Evolutionary conservation across 2,329 filamentous ascomycete genomes (phyloP).

Genomic region (Pseudocercospora eumusae): DNA sequence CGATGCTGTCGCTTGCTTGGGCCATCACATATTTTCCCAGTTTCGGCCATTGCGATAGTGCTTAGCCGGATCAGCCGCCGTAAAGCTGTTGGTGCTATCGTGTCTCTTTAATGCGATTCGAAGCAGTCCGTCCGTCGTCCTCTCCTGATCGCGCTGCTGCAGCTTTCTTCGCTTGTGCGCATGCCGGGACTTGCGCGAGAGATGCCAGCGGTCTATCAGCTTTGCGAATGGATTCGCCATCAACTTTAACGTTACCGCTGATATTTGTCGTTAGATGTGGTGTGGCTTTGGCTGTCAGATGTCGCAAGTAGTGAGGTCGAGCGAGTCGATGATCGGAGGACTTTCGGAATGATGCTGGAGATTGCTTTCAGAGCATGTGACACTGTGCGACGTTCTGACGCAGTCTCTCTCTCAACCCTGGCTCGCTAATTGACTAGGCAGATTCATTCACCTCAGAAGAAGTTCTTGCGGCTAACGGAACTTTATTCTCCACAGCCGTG

Average conservation of each 20-base stretch:
- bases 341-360: not conserved
- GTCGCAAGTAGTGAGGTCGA: not conserved
- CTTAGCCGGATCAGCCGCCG: conserved; percentile 12
- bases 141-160: conserved; percentile 12
- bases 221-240: conserved; percentile 8
- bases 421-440: not conserved
- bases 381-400: conserved; percentile 3
- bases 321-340: not conserved
- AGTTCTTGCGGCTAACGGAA: conserved; percentile 6
- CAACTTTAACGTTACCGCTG: not conserved
- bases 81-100: conserved; percentile 20
- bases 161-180: conserved; percentile 12
- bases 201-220: conserved; percentile 13
- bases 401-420: not conserved
- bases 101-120: conserved; percentile 16
- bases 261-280: not conserved
- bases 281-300: not conserved
- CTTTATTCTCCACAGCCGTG: conserved; percentile 9
- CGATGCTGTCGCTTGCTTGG: not conserved
- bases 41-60: conserved; percentile 15
- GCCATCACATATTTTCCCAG: conserved; percentile 16
- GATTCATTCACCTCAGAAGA: conserved; percentile 4
- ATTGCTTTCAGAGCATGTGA: not conserved
- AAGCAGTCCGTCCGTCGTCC: conserved; percentile 18
- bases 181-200: conserved; percentile 3